phyloP scores from a whole-genome alignment of 202 grass and related monocot species.

The Carex arenaria region DNA sequence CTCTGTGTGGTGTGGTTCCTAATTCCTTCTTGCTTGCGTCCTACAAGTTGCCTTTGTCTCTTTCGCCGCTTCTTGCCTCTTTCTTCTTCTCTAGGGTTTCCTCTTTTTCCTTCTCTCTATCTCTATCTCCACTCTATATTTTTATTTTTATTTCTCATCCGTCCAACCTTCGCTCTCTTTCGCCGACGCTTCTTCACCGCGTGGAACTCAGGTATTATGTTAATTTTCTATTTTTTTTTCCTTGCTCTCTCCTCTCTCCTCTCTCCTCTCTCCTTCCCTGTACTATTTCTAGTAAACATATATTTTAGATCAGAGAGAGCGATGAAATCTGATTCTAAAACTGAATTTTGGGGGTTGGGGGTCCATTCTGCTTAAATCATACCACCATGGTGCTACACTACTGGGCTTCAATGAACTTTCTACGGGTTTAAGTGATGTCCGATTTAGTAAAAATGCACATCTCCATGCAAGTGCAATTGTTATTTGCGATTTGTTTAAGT shows the following conservation, averaged over 20 bases:
- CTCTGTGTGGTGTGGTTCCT: neutral
- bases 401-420: neutral
- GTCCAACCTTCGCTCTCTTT: neutral
- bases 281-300: neutral
- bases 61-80: neutral
- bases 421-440: neutral
- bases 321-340: neutral
- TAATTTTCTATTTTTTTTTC: neutral
- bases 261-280: neutral
- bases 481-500: neutral
- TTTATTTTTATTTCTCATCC: neutral
- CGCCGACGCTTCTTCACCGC: constrained; percentile 9
- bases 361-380: neutral
- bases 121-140: no score
- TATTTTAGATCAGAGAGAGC: neutral
- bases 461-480: neutral
- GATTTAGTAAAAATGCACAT: neutral
- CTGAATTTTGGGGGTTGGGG: neutral
- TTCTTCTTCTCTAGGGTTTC: constrained; percentile 6
- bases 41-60: neutral
- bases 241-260: neutral
- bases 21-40: neutral
- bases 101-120: neutral
- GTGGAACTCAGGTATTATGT: constrained; percentile 9
- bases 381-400: neutral